phyloP scores from a whole-genome alignment of 768 basidiomycete species.

The Tylopilus subfusipes region DNA sequence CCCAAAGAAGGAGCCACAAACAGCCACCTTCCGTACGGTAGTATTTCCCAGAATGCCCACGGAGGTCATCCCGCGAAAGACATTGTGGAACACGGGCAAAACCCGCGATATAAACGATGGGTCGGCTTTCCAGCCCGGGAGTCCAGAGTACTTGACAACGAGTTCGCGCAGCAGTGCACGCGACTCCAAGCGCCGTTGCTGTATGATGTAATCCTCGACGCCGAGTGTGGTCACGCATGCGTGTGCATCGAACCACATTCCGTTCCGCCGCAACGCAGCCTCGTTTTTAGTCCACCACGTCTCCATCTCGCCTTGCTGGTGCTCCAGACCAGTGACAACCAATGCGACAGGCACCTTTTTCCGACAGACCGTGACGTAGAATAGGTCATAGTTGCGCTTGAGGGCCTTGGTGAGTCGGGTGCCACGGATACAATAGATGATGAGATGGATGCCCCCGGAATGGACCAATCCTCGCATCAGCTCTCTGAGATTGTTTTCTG shows the following conservation, averaged over 20 bases:
- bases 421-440: no score
- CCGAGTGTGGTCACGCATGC: slow-evolving; percentile 11
- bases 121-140: neutral
- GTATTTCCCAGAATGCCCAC: neutral
- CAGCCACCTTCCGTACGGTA: neutral
- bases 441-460: no score
- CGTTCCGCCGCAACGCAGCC: slow-evolving; percentile 17
- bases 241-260: slow-evolving; percentile 29
- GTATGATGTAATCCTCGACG: neutral
- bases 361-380: no score
- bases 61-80: neutral
- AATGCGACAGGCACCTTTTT: no score
- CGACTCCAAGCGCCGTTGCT: neutral
- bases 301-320: no score
- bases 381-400: no score
- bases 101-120: neutral
- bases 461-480: no score
- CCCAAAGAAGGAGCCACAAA: neutral
- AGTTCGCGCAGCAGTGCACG: neutral
- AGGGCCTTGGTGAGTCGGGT: no score
- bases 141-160: neutral
- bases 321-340: no score
- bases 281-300: slow-evolving; percentile 17
- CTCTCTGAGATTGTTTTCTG: no score
- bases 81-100: neutral